phyloP scores from a whole-genome alignment of 2,329 filamentous ascomycete species.

The Drechslerella stenobrocha region DNA sequence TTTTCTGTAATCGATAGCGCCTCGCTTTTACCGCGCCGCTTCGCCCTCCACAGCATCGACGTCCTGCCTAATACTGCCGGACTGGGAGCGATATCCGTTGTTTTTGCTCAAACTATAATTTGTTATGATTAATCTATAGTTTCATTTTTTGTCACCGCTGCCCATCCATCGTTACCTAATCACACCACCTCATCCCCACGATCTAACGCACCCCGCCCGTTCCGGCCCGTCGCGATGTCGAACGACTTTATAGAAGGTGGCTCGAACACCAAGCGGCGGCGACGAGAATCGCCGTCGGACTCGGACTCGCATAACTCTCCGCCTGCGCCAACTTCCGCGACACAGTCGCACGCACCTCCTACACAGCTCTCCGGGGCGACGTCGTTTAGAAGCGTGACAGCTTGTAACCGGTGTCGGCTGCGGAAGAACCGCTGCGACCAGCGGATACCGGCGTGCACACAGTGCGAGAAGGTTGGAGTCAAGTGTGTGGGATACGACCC shows the following conservation, averaged over 20 bases:
- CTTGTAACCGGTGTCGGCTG: conserved; percentile 87
- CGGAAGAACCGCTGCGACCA: conserved; percentile 96
- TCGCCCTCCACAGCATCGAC: conserved; percentile 16
- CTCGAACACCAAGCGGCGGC: conserved; percentile 47
- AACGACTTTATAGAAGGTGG: conserved; percentile 42
- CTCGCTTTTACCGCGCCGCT: conserved; percentile 24
- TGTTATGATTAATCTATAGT: conserved; percentile 38
- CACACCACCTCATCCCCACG: conserved; percentile 4
- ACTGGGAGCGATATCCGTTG: conserved; percentile 14
- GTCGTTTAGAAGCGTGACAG: conserved; percentile 80
- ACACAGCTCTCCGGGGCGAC: conserved; percentile 50
- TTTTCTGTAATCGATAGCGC: conserved; percentile 45
- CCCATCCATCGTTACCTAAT: conserved; percentile 13
- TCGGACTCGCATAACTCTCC: conserved; percentile 49
- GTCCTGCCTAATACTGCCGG: conserved; percentile 42
- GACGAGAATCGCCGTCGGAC: conserved; percentile 36
- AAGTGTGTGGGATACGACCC: conserved; percentile 95
- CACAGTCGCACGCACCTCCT: conserved; percentile 37
- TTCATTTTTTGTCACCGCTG: conserved; percentile 30
- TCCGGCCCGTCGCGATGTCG: conserved; percentile 24
- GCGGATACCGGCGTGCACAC: conserved; percentile 83
- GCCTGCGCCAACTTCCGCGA: conserved; percentile 48
- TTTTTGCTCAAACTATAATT: conserved; percentile 14
- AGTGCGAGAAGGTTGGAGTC: conserved; percentile 88
- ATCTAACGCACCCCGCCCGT: not conserved